Base-by-base conservation (phyloP, 805 yeast species). In the Sugiyamaella mastotermitis region DNA sequence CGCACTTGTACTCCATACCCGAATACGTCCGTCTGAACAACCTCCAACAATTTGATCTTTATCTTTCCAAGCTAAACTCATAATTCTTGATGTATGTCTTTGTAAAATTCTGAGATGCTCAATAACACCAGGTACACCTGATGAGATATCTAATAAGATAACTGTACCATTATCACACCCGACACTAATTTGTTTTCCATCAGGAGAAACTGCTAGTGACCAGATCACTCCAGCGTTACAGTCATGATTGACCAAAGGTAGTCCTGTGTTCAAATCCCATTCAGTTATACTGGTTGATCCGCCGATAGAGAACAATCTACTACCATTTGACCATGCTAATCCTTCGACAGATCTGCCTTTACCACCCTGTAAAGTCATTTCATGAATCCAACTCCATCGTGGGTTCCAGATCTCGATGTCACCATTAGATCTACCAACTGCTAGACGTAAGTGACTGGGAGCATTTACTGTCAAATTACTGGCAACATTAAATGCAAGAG, bases 131-230 rank as follows among this genome's bases (percentile, higher is more conserved):
- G 68, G 68, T 11, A 37, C 20, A 13, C 95, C 96, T 10, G 92
- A 95, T 5, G 84, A 67, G n/a, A 88, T 76, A 53, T 86, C 86
- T 13, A 87, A 68, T 3, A 92, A 59, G 1, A 83, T 94, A 7
- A 90, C 87, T 5, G 85, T 69, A 17, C 98, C 98, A 55, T 88
- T 94, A 50, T 92, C 98, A 60, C 97, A 90, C 3, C 97, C 98
- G 1, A 84, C 83, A 1, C 95, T 85, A 24, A 92, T 64, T 50
- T 70, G 76, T 42, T 71, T 62, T 33, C 80, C 83, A 16, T 71
- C 63, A 17, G 71, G 69, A 46, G 78, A 79, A 16, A 78, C 75
- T 3, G 82, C 78, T 33, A 88, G 61, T 5, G 94, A 83, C 98
- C 98, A 92, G 39, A 87, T 82, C 13, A 86, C 79, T 24, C 97